Conservation (phyloP, 192 early-diverging fungal species). For the Rhizophagus prolifer region DNA sequence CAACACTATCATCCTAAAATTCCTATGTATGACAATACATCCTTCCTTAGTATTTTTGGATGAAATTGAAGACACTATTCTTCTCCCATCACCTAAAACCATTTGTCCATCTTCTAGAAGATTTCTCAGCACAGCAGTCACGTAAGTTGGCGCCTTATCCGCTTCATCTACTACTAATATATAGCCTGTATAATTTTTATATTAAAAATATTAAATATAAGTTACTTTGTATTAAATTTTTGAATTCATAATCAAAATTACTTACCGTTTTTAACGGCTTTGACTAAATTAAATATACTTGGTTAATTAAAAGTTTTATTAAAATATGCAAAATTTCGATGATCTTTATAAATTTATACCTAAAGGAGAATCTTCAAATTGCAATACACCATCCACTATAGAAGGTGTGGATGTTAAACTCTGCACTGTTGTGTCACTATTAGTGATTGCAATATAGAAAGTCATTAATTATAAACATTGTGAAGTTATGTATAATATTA, state of each 20-base stretch:
- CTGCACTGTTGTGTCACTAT: conserved; percentile 73
- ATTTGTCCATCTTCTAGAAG: conserved; percentile 79
- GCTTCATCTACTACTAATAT: conserved; percentile 81
- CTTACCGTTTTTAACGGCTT: conserved; percentile 46
- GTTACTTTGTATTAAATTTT: no score
- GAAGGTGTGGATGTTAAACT: conserved; percentile 73
- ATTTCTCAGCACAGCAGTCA: conserved; percentile 72
- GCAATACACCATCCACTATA: conserved; percentile 65
- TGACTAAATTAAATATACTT: conserved; percentile 32
- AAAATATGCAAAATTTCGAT: not conserved
- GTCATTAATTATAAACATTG: not conserved
- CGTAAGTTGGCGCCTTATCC: conserved; percentile 79
- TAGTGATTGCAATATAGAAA: not conserved
- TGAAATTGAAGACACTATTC: conserved; percentile 56
- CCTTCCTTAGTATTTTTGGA: conserved; percentile 41
- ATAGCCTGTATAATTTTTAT: conserved; percentile 41
- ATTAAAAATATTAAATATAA: not conserved
- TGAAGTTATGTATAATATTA: not conserved
- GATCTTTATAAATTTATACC: conserved; percentile 45
- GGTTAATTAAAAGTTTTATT: not conserved
- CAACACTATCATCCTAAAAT: conserved; percentile 83
- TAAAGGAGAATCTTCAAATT: conserved; percentile 72
- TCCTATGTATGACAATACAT: conserved; percentile 56
- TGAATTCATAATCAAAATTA: no score
- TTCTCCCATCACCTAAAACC: conserved; percentile 73